Percentiles rank a stretch among this genome's conserved stretches.
Evolutionary conservation across 2,329 filamentous ascomycete genomes (phyloP).

Genomic region (Trichoderma endophyticum): DNA sequence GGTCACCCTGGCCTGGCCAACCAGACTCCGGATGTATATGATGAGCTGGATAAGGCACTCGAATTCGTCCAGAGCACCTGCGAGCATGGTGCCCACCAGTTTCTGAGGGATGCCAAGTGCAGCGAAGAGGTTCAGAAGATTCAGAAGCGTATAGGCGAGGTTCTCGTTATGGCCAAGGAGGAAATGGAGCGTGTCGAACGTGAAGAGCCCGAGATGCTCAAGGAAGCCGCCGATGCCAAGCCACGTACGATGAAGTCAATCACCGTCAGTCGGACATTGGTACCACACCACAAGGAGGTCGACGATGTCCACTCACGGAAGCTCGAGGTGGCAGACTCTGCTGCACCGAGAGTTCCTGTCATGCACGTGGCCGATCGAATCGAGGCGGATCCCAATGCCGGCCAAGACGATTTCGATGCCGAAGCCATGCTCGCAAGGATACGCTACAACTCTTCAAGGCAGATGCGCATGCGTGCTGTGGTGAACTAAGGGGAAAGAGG

Average conservation of each 20-base stretch:
- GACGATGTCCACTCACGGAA: conserved; percentile 27
- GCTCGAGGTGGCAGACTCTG: conserved; percentile 22
- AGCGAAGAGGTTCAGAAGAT: conserved; percentile 70
- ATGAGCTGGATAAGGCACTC: conserved; percentile 72
- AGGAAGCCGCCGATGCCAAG: conserved; percentile 40
- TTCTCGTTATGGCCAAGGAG: conserved; percentile 57
- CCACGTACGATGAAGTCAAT: conserved; percentile 50
- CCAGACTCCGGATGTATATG: conserved; percentile 54
- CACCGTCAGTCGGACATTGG: conserved; percentile 49
- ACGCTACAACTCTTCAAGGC: conserved; percentile 42
- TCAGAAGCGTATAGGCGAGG: conserved; percentile 60
- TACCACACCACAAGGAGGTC: conserved; percentile 29
- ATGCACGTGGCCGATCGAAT: conserved; percentile 26
- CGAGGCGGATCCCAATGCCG: conserved; percentile 35
- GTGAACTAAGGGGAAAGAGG: neutral
- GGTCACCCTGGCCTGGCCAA: conserved; percentile 26
- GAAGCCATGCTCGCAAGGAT: conserved; percentile 39
- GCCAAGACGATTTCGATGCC: conserved; percentile 44
- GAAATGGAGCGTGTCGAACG: conserved; percentile 56
- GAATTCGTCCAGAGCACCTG: conserved; percentile 79
- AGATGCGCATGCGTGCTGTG: conserved; percentile 33
- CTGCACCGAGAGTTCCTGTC: conserved; percentile 21
- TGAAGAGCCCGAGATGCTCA: conserved; percentile 48
- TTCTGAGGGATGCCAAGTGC: conserved; percentile 84
- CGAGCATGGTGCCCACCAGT: conserved; percentile 84